These are phyloP conservation scores for Gynochthodes officinalis DNA, from an alignment of 257 asterid genomes.

Conservation along the genomic window DNA sequence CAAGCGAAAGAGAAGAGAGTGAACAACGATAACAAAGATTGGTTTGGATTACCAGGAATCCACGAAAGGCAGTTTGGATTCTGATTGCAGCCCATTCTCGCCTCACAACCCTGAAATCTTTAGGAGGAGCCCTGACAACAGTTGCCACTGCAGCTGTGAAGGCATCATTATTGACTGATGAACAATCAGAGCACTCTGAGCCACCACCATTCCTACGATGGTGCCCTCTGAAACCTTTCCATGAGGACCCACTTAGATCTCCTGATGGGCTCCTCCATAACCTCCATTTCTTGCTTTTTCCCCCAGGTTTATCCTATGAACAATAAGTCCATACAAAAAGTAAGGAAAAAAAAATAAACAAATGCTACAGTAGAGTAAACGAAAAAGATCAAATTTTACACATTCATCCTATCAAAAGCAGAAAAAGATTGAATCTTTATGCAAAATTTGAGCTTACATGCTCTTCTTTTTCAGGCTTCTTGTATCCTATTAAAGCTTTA, in stretches of 20 bases:
- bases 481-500: slow-evolving; percentile 69
- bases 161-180: slow-evolving; percentile 57
- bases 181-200: slow-evolving; percentile 54
- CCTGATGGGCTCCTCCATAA: slow-evolving; percentile 66
- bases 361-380: not conserved
- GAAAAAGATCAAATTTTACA: not conserved
- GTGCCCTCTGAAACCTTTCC: slow-evolving; percentile 54
- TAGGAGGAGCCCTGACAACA: slow-evolving; percentile 88
- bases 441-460: slow-evolving; percentile 45
- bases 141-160: slow-evolving; percentile 77
- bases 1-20: not conserved
- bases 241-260: slow-evolving; percentile 50
- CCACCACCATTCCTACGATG: slow-evolving; percentile 30
- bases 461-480: slow-evolving; percentile 72
- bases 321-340: not conserved
- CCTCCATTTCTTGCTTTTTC: slow-evolving; percentile 83
- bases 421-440: slow-evolving; percentile 8
- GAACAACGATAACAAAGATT: not conserved
- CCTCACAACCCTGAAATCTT: slow-evolving; percentile 71
- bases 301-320: slow-evolving; percentile 56
- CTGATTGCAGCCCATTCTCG: slow-evolving; percentile 96
- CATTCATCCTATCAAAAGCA: not conserved
- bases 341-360: not conserved
- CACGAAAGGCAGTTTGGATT: slow-evolving; percentile 89
- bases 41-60: slow-evolving; percentile 57